phyloP scores from a whole-genome alignment of 768 basidiomycete genomes.

The Clitopilus hobsonii region DNA sequence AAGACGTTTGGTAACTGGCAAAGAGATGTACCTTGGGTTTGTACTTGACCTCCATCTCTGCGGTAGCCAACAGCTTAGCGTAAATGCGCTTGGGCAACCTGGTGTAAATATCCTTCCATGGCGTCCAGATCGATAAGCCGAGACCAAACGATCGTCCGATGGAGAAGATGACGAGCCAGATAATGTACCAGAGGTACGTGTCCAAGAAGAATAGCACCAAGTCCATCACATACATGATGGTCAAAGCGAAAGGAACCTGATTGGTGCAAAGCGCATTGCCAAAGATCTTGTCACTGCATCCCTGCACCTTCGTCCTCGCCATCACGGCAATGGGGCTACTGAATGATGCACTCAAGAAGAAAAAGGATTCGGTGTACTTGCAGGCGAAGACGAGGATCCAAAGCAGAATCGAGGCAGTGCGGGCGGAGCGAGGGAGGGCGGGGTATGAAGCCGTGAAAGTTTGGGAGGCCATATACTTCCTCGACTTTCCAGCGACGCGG shows the following conservation, averaged over 20 bases:
- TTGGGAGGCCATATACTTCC: slow-evolving; percentile 98
- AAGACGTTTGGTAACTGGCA: background rate
- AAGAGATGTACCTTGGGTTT: slow-evolving; percentile 77
- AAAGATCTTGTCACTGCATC: slow-evolving; percentile 82
- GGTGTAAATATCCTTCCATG: slow-evolving; percentile 97
- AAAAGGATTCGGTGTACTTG: slow-evolving; percentile 96
- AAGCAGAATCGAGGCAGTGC: slow-evolving; percentile 77
- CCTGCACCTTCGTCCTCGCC: slow-evolving; percentile 91
- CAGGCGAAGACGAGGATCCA: slow-evolving; percentile 95
- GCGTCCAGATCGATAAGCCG: slow-evolving; percentile 97
- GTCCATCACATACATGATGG: slow-evolving; percentile 99
- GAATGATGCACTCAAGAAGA: slow-evolving; percentile 98
- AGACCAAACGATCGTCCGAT: slow-evolving; percentile 87
- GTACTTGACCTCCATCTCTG: slow-evolving; percentile 99
- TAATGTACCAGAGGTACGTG: slow-evolving; percentile 99
- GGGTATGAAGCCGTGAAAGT: slow-evolving; percentile 99
- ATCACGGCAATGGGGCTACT: slow-evolving; percentile 94
- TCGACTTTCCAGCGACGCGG: slow-evolving; percentile 92
- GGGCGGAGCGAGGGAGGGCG: slow-evolving; percentile 60
- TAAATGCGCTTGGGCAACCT: slow-evolving; percentile 97
- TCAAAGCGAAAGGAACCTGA: slow-evolving; percentile 89
- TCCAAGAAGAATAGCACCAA: slow-evolving; percentile 97
- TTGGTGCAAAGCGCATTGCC: slow-evolving; percentile 80
- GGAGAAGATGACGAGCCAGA: slow-evolving; percentile 96
- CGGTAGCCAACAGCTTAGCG: slow-evolving; percentile 92